phyloP scores from a whole-genome alignment of 257 asterid species.

The Capsicum rhomboideum region DNA sequence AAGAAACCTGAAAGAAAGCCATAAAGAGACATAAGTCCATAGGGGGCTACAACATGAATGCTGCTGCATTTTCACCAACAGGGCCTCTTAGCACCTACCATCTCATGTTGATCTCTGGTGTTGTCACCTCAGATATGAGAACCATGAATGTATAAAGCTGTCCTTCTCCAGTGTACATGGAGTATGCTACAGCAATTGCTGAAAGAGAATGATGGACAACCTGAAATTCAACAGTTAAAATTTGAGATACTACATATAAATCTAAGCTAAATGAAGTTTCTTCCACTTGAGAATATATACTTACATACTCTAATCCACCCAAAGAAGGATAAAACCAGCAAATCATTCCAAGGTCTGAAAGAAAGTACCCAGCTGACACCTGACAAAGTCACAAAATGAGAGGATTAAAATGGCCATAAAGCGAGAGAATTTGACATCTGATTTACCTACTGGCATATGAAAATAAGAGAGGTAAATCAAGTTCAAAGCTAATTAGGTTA shows the following conservation, averaged over 20 bases:
- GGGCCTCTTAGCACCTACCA: conserved; percentile 40
- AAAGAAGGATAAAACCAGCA: conserved; percentile 87
- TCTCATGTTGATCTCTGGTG: conserved; percentile 90
- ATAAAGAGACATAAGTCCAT: conserved; percentile 15
- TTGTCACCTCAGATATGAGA: conserved; percentile 87
- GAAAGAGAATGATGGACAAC: conserved; percentile 91
- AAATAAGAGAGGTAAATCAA: background rate
- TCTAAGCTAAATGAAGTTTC: background rate
- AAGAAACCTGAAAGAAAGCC: conserved; percentile 57
- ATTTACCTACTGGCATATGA: background rate
- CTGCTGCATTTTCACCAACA: background rate
- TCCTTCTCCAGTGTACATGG: conserved; percentile 88
- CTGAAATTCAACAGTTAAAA: conserved; percentile 45
- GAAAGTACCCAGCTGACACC: conserved; percentile 88
- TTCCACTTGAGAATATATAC: conserved; percentile 20
- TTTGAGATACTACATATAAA: conserved; percentile 5
- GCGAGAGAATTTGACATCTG: background rate
- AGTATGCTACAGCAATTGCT: conserved; percentile 79
- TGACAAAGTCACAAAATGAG: conserved; percentile 19
- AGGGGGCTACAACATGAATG: background rate
- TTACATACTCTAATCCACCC: conserved; percentile 95
- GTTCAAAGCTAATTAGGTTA: background rate
- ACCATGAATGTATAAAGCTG: conserved; percentile 98
- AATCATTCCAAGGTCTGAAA: conserved; percentile 89
- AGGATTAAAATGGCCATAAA: background rate